Base-by-base conservation (phyloP, 1,284 basidiomycete species). In the Cryptococcus depauperatus region DNA sequence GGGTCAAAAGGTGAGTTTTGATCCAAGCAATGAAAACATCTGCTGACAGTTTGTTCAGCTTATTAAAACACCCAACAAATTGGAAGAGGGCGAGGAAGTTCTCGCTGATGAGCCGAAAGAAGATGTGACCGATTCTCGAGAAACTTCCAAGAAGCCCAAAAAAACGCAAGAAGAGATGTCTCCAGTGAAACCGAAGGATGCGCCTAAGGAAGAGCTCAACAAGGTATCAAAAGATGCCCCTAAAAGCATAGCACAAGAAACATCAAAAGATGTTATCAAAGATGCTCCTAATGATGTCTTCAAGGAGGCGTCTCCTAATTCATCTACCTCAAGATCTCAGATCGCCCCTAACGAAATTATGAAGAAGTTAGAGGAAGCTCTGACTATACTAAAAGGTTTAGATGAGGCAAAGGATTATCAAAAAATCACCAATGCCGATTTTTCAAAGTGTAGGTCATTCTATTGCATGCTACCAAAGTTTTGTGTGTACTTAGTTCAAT, bases 381-480 rank as follows among this genome's bases (percentile, higher is more conserved):
- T 64, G 9, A 48, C 18, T 9, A 46, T 61, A 1, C 58, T 69
- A 41, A 63, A 57, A 32, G 62, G 64, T 25, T 50, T 68, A 30
- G 59, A 65, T 37, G 60, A 55, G 1, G 59, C 59, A 4, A 51
- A 60, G 32, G 46, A 49, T 6, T 34, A 59, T 3, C 68, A 71
- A 39, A 61, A 61, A 11, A 61, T 67, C 44, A 66, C 69, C 41
- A 66, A 65, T 8, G 56, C 59, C 8, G 69, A 70, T 39, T 68
- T 71, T 23, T 67, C 62, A 1, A 49, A 61, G 43, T 68, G 68
- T 70, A 42, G 59, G 66, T 59, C 11, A 5, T 22, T 27, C 34
- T 34, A n/a, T n/a, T n/a, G n/a, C n/a, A n/a, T n/a, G n/a, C n/a
- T n/a, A n/a, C n/a, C n/a, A n/a, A n/a, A n/a, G n/a, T n/a, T n/a